A percentile compares a stretch with the other conserved stretches of the same genome.
These are phyloP conservation scores for Dryadomyces quercus-mongolicae DNA, from an alignment of 2,329 filamentous ascomycete species.

Conservation along the genomic window DNA sequence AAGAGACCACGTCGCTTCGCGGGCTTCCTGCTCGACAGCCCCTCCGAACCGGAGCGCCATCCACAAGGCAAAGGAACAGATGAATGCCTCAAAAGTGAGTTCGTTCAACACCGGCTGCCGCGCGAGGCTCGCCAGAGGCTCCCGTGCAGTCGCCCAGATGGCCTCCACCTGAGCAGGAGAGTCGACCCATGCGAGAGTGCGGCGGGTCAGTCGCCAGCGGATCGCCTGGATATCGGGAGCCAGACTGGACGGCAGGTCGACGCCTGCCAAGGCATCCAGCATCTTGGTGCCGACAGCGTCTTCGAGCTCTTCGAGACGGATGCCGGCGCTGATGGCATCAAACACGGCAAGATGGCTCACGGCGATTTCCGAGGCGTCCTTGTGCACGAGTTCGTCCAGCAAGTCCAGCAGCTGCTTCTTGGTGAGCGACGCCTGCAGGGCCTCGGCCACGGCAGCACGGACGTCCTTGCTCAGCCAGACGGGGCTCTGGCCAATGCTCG, in stretches of 20 bases:
- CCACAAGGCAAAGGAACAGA: conserved; percentile 19
- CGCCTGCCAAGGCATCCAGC: conserved; percentile 20
- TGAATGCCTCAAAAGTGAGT: conserved; percentile 19
- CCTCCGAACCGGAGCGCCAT: conserved; percentile 15
- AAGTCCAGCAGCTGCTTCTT: conserved; percentile 30
- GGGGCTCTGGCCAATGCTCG: conserved; percentile 19
- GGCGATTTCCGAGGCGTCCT: neutral
- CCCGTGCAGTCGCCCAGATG: conserved; percentile 14
- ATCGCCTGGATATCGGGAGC: conserved; percentile 2
- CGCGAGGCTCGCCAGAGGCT: neutral
- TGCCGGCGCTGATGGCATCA: conserved; percentile 28
- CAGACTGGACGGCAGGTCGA: neutral
- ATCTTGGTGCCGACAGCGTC: conserved; percentile 28
- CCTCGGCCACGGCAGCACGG: conserved; percentile 12
- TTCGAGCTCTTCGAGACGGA: conserved; percentile 28
- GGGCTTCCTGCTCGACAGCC: conserved; percentile 15
- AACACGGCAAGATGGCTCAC: conserved; percentile 28
- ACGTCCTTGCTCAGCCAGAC: conserved; percentile 19
- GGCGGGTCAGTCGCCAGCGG: conserved; percentile 16
- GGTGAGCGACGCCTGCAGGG: conserved; percentile 31
- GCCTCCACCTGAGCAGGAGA: conserved; percentile 11
- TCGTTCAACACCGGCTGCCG: conserved; percentile 13
- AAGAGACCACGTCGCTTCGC: conserved; percentile 15
- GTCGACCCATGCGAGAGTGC: conserved; percentile 16
- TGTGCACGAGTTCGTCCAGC: conserved; percentile 27